Base-by-base conservation (phyloP, 2,329 filamentous ascomycete genomes). In the Fusarium newnesense region DNA sequence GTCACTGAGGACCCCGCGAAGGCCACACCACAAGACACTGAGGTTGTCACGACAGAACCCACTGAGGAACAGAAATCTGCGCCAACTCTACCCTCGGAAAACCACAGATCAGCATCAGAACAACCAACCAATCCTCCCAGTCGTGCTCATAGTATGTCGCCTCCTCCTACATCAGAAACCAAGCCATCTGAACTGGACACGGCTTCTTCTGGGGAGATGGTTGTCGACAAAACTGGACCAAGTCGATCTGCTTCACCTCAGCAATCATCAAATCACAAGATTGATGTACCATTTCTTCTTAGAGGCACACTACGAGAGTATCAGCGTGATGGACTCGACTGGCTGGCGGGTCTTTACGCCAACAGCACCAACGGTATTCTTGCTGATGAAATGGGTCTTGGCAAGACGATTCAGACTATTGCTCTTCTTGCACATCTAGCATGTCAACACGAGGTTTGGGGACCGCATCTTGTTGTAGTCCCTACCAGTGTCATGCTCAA, bases 401-500 rank as follows among this genome's bases (percentile, higher is more conserved):
- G 96, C 13, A 99, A 99, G 83, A 99, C 96, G 0, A 98, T 99
- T 52, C 96, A 99, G 80, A 99, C 96, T 1, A 99, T 99, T 77
- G 92, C 97, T 7, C 86, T 99, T 7, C 87, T 99, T 42, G 96
- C 96, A 9, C 96, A 99, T 80, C 87, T 99, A 40, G 96, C 97
- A 13, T 95, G 95, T 70, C 89, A 94, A 43, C 93, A 97, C 79
- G 91, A 95, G 78, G 91, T 97, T 9, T 99, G 96, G 97, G 96
- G 97, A 0, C 95, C 96, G 2, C 96, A 99, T 85, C 85, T 99
- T 30, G 94, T 99, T 54, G 93, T 99, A 69, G 96, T 99, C 4
- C 96, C 96, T 3, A 99, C 96, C 5, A 98, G 95, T 82, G 97
- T 99, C 54, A 98, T 99, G 88, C 90, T 99, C 73, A 99, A 99